Evolutionary conservation across 140 eudicot genomes (phyloP).

Genomic region (Cichorium intybus): DNA sequence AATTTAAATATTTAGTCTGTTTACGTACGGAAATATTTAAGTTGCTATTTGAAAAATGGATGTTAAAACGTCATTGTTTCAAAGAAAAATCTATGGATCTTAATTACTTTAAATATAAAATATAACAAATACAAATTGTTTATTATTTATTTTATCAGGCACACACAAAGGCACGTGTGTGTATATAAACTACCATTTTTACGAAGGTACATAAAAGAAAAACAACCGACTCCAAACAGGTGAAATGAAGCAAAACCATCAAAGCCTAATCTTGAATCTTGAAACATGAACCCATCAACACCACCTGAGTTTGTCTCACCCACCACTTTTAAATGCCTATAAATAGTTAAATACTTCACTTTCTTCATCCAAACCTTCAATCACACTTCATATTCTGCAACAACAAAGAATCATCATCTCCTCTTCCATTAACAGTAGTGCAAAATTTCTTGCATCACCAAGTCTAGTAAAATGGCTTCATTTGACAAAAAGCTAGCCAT

Average conservation of each 20-base stretch:
- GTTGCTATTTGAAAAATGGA: too few relatives aligned
- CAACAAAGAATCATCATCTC: background rate
- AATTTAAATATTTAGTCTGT: too few relatives aligned
- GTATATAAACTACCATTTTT: background rate
- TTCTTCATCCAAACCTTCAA: slow-evolving; percentile 14
- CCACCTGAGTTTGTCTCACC: slow-evolving; percentile 31
- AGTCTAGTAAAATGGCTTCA: slow-evolving; percentile 36
- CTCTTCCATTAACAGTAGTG: background rate
- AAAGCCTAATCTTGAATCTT: slow-evolving; percentile 17
- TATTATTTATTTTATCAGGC: too few relatives aligned
- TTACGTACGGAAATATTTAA: too few relatives aligned
- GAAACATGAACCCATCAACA: slow-evolving; percentile 28
- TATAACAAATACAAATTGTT: too few relatives aligned
- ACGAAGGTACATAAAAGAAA: background rate
- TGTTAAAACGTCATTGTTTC: too few relatives aligned
- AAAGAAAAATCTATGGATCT: too few relatives aligned
- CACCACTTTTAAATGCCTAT: slow-evolving; percentile 15
- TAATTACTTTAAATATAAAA: too few relatives aligned
- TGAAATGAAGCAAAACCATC: slow-evolving; percentile 30
- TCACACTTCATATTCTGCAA: slow-evolving; percentile 2
- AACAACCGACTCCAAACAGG: slow-evolving; percentile 25
- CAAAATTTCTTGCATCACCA: background rate
- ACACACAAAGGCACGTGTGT: background rate
- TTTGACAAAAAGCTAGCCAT: slow-evolving; percentile 73
- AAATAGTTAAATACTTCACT: slow-evolving; percentile 22